Evolutionary conservation across 495 filamentous ascomycete species (phyloP).

Genomic region (Talaromyces liani): DNA sequence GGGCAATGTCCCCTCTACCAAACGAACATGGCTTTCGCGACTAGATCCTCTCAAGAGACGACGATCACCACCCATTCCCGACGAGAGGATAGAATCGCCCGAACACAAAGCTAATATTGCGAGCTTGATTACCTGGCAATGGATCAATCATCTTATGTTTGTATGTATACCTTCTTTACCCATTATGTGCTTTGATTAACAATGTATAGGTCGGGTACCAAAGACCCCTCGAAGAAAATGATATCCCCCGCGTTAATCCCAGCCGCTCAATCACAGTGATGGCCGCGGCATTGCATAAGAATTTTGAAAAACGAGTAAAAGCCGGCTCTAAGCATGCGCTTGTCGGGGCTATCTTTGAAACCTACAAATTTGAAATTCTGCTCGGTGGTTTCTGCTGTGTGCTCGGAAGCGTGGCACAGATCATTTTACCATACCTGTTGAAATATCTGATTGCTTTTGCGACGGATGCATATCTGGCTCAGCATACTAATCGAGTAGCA

Average conservation of each 20-base stretch:
- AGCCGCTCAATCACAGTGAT: conserved; percentile 60
- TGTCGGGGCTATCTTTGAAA: conserved; percentile 75
- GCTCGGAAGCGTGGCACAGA: conserved; percentile 55
- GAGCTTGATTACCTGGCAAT: conserved; percentile 51
- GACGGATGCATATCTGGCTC: conserved; percentile 62
- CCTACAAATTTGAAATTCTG: conserved; percentile 78
- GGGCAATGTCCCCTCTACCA: neutral
- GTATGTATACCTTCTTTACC: conserved; percentile 10
- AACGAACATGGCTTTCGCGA: conserved; percentile 27
- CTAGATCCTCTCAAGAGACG: conserved; percentile 49
- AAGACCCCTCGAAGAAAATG: conserved; percentile 71
- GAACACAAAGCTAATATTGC: conserved; percentile 49
- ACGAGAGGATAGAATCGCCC: conserved; percentile 38
- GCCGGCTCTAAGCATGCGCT: conserved; percentile 68
- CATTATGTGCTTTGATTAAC: neutral
- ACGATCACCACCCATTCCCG: conserved; percentile 44
- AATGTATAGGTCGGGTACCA: conserved; percentile 55
- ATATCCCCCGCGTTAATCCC: conserved; percentile 84
- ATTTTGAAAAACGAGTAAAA: conserved; percentile 58
- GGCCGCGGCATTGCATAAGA: conserved; percentile 51
- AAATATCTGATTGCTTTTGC: conserved; percentile 75
- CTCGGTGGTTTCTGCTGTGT: conserved; percentile 72
- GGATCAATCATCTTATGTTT: conserved; percentile 53
- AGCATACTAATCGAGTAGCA: conserved; percentile 41
- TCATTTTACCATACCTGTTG: conserved; percentile 65